Conservation (phyloP, 257 asterid genomes). For the Catharanthus roseus region DNA sequence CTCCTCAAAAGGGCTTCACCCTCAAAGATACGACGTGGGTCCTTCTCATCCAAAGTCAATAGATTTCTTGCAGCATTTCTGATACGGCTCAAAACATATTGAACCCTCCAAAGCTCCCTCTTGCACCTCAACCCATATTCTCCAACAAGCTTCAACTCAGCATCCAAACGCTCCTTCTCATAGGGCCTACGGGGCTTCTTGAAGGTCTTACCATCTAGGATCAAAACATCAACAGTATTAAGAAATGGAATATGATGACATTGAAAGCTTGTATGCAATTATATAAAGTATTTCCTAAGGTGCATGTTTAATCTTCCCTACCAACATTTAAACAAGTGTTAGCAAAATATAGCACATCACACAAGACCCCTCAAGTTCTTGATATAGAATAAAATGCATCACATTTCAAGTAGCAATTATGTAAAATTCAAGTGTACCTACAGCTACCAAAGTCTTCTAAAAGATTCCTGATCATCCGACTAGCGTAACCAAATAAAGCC, state of each 20-base stretch:
- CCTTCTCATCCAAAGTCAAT: constrained; percentile 62
- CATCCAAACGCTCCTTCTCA: constrained; percentile 67
- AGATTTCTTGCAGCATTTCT: constrained; percentile 58
- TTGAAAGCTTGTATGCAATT: too few species aligned
- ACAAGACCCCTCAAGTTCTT: background rate
- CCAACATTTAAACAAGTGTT: background rate
- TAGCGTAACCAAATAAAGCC: background rate
- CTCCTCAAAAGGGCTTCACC: constrained; percentile 68
- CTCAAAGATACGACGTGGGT: constrained; percentile 62
- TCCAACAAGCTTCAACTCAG: constrained; percentile 66
- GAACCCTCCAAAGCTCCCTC: constrained; percentile 71
- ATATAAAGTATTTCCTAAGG: background rate
- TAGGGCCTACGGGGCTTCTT: constrained; percentile 67
- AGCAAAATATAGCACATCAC: background rate
- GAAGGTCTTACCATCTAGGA: constrained; percentile 58
- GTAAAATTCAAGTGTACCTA: too few species aligned
- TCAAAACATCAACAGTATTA: background rate
- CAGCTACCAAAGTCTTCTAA: too few species aligned
- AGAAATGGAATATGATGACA: too few species aligned
- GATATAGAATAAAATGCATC: too few species aligned
- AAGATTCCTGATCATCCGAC: too few species aligned
- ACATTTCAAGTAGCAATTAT: too few species aligned
- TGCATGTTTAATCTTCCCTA: background rate
- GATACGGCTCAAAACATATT: constrained; percentile 56
- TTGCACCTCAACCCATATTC: constrained; percentile 60